Evolutionary conservation across 768 basidiomycete species (phyloP).

Genomic region (Russula ochroleuca): DNA sequence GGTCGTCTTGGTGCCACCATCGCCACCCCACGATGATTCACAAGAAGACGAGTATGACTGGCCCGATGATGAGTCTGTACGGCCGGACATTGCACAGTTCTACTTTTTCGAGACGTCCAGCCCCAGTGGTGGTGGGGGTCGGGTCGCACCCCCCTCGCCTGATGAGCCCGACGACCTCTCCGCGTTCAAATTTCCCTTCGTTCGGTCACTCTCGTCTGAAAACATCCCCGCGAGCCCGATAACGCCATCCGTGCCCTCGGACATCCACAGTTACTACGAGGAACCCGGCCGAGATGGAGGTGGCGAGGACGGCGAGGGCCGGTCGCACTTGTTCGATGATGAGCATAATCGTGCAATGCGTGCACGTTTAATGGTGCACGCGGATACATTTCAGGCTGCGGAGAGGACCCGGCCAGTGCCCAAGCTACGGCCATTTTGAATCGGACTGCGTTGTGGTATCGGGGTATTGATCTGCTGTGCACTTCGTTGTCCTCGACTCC

Average conservation of each 20-base stretch:
- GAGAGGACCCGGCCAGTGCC: constrained; percentile 20
- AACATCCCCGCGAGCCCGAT: not conserved
- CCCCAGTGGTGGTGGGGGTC: not conserved
- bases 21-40: not conserved
- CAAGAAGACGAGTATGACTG: constrained; percentile 8
- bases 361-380: constrained; percentile 13
- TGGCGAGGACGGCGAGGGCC: not conserved
- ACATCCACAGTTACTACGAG: constrained; percentile 8
- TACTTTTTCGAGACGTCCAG: constrained; percentile 4
- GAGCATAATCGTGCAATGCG: constrained; percentile 18
- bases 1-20: not conserved
- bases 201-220: not conserved
- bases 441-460: not conserved
- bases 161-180: constrained; percentile 20
- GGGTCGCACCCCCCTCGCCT: not conserved
- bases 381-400: constrained; percentile 13
- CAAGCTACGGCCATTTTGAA: constrained; percentile 17
- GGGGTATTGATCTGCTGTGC: not conserved
- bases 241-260: not conserved
- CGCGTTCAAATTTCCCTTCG: constrained; percentile 13
- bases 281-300: not conserved
- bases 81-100: constrained; percentile 25
- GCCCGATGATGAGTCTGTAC: constrained; percentile 21
- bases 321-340: constrained; percentile 17
- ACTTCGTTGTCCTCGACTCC: not conserved